Base-by-base conservation (phyloP, 306 rosid species). In the Cicer judaicum region DNA sequence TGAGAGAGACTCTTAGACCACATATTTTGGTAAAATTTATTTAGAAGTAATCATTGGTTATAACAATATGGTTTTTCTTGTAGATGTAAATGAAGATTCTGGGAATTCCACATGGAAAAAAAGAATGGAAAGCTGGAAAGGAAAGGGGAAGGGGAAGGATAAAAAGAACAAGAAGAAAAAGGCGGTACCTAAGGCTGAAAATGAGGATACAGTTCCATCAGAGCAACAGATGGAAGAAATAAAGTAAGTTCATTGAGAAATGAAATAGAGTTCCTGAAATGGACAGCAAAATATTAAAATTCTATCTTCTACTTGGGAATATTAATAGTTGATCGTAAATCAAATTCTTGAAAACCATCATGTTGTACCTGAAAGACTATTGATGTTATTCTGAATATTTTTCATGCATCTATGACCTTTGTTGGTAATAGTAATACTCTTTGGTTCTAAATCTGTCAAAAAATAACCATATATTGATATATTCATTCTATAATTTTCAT, bases 141-240 rank as follows among this genome's bases (percentile, higher is more conserved):
- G 87, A 80, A 94, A 92, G 87, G 96, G 99, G 96, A 94, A 94
- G 84, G 97, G 84, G 82, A 93, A 91, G 87, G 93, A 88, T 40
- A 90, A 86, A 73, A 94, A 92, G 88, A 85, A 70, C 68, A 93
- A 94, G 83, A 90, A 89, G 85, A 92, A 94, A 79, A 89, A 90
- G 76, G 79, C 44, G 75, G 60, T 69, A 5, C 46, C 85, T 24
- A 87, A 86, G 81, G 74, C 77, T 52, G 86, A 87, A 68, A 85
- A 68, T 56, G 86, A 69, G 67, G 83, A 83, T 72, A 72, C 85
- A 74, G 34, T 85, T 80, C 97, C 97, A 74, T 78, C 90, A 12
- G 91, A 87, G 67, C 97, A 94, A 80, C 95, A 88, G 50, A 94
- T 92, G 93, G 89, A 87, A 79, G 99, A 81, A 63, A 81, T 46